phyloP scores from a whole-genome alignment of 1,284 basidiomycete species.

The Caloboletus firmus region DNA sequence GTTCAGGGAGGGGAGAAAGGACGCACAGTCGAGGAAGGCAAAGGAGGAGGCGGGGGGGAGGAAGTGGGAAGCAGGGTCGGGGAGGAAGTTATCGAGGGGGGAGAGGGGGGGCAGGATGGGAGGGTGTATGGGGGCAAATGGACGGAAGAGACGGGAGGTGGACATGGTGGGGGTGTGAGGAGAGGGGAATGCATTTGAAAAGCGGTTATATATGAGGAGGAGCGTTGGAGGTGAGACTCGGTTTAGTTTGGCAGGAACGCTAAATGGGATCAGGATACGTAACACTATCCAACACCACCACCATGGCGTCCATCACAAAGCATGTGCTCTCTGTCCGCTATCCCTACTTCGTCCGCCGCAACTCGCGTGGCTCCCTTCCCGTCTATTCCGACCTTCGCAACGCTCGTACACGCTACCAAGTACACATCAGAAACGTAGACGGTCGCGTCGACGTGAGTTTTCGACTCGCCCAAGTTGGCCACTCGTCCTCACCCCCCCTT shows the following conservation, averaged over 20 bases:
- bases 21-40: not conserved
- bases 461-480: too few relatives aligned
- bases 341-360: conserved; percentile 64
- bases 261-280: not conserved
- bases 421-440: conserved; percentile 49
- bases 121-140: not conserved
- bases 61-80: conserved; percentile 5
- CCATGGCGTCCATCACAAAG: conserved; percentile 15
- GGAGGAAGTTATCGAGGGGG: conserved; percentile 26
- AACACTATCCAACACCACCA: not conserved
- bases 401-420: conserved; percentile 53
- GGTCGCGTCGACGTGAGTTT: conserved; percentile 45
- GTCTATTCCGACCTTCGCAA: conserved; percentile 74
- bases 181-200: not conserved
- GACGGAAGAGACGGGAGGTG: not conserved
- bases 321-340: conserved; percentile 23
- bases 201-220: not conserved
- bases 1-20: not conserved
- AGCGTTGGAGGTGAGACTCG: not conserved
- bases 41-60: not conserved
- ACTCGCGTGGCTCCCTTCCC: conserved; percentile 61
- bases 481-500: not conserved
- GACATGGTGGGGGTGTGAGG: not conserved
- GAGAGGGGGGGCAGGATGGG: conserved; percentile 17
- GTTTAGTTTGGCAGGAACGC: not conserved